These are phyloP conservation scores for Dichomitus squalens DNA, from an alignment of 1,284 basidiomycete species.

Conservation along the genomic window DNA sequence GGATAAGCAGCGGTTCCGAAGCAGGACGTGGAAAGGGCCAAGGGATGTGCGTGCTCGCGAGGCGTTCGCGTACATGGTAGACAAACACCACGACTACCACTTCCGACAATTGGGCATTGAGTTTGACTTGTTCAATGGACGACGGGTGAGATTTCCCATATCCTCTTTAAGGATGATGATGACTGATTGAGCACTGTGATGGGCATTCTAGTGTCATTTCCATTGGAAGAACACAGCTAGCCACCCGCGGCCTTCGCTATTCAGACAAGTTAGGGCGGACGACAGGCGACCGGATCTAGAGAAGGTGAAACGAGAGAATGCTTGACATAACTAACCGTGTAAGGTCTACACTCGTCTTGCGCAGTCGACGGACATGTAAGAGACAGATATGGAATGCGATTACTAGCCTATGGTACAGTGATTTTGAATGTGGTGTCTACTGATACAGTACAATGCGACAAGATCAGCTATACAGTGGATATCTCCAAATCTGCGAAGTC, in stretches of 20 bases:
- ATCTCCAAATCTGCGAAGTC: background rate
- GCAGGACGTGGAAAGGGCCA: conserved; percentile 13
- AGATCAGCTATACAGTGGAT: conserved; percentile 11
- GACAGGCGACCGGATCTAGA: background rate
- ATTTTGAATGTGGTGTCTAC: conserved; percentile 3
- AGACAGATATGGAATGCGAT: background rate
- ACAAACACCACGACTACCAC: conserved; percentile 22
- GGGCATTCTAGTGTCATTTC: conserved; percentile 1
- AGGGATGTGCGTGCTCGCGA: conserved; percentile 18
- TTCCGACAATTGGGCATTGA: conserved; percentile 22
- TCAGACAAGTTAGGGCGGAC: background rate
- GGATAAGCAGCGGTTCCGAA: conserved; percentile 12
- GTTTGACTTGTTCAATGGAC: conserved; percentile 8
- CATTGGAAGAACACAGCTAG: conserved; percentile 15
- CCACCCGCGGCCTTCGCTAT: background rate
- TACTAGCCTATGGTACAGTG: conserved; percentile 13
- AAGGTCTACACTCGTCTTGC: too few relatives aligned
- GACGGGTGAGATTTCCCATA: conserved; percentile 13
- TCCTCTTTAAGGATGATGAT: background rate
- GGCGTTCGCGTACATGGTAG: conserved; percentile 24
- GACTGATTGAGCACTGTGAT: background rate
- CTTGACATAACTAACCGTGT: too few relatives aligned
- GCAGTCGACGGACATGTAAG: background rate
- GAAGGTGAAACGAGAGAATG: conserved; percentile 14
- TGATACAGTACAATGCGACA: conserved; percentile 16